A percentile compares a stretch with the other conserved stretches of the same genome.
phyloP scores from a whole-genome alignment of 331 rosid genomes.

The Quercus tomentella region DNA sequence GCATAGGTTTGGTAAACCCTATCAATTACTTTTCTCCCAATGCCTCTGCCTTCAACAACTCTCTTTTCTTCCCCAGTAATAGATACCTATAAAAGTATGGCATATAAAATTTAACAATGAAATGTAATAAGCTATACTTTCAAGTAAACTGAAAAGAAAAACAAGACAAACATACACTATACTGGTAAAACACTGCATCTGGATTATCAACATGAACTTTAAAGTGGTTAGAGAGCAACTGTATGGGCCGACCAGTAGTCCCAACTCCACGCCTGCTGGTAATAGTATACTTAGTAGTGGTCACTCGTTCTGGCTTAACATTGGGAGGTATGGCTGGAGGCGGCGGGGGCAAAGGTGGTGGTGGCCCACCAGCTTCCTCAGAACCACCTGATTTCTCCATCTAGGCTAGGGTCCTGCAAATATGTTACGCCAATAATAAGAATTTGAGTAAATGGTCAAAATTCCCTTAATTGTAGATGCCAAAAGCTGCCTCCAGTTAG shows the following conservation, averaged over 20 bases:
- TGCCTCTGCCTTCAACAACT: slow-evolving; percentile 58
- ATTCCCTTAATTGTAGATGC: not conserved
- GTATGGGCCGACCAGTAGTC: slow-evolving; percentile 41
- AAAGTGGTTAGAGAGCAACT: slow-evolving; percentile 69
- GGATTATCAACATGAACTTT: slow-evolving; percentile 47
- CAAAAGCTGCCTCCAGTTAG: not conserved
- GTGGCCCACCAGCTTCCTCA: slow-evolving; percentile 30
- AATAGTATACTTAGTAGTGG: slow-evolving; percentile 41
- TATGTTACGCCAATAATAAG: not conserved
- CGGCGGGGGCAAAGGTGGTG: slow-evolving; percentile 27
- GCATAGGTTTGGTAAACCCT: slow-evolving; percentile 63
- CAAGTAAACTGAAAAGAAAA: slow-evolving; percentile 7
- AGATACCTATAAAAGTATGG: slow-evolving; percentile 50
- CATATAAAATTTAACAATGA: slow-evolving; percentile 13
- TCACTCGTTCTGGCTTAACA: slow-evolving; percentile 26
- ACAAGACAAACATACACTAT: slow-evolving; percentile 50
- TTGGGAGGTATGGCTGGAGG: slow-evolving; percentile 22
- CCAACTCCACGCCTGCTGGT: slow-evolving; percentile 60
- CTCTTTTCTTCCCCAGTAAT: slow-evolving; percentile 59
- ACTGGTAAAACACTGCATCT: slow-evolving; percentile 81
- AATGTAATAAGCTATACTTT: not conserved
- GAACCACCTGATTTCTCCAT: slow-evolving; percentile 31
- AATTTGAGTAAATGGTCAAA: not conserved
- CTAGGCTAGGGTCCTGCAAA: not conserved
- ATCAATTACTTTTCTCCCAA: slow-evolving; percentile 75